Base-by-base conservation (phyloP, 73 alveolate genomes). In the Blepharisma stoltei region DNA sequence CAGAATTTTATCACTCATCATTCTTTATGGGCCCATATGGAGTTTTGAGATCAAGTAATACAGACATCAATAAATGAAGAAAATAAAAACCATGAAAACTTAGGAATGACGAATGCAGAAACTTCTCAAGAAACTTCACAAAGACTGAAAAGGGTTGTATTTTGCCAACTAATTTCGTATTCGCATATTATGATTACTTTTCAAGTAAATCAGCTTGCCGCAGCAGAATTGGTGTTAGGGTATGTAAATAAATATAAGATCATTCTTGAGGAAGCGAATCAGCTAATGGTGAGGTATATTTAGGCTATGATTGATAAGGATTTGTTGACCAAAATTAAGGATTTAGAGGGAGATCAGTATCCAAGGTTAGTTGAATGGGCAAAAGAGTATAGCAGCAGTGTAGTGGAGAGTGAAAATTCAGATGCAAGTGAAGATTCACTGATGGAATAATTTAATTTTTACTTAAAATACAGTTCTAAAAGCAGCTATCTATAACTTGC, bases 11-110 rank as follows among this genome's bases (percentile, higher is more conserved):
- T 69, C 6, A 14, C 32, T 4, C 21, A 25, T n/a, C 79, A 69
- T 43, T 38, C 79, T 23, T 20, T 69, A 37, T 69, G 79, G 80
- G 41, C 37, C 55, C 25, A 43, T 14, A 43, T n/a, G 11, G 65
- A 46, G 4, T 9, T 69, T 53, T 69, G 79, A 43, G 79, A 69
- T 7, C 25, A 43, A 69, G 60, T 46, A 7, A 69, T 69, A 11
- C 54, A 46, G 65, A n/a, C 9, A 7, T 69, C 71, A 71, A 69
- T 69, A 18, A 46, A n/a, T 43, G 55, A 69, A 14, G 79, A 69
- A 46, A 44, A 14, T n/a, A 37, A 9, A 9, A 14, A 18, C n/a
- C 65, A 69, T 43, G 23, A 14, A 8, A 52, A 52, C 66, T 9
- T 11, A 25, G 49, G 41, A 9, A 60, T 11, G 21, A 8, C 55